phyloP scores from a whole-genome alignment of 371 early-diverging fungal genomes.

The Furculomyces boomerangus region DNA sequence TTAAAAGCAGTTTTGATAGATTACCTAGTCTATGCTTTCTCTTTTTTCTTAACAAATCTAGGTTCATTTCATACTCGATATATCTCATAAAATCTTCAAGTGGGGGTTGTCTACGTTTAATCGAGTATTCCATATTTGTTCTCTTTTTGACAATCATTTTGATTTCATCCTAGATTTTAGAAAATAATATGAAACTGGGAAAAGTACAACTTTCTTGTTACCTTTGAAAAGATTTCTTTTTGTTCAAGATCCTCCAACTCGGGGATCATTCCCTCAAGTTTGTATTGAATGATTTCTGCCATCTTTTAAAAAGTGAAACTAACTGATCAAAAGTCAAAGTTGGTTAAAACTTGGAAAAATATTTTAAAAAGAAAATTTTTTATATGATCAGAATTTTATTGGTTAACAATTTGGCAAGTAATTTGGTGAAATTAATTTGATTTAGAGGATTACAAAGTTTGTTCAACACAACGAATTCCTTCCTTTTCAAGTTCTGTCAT shows the following conservation, averaged over 20 bases:
- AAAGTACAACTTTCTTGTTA: conserved; percentile 20
- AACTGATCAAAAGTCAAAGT: too few relatives aligned
- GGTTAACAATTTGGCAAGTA: too few relatives aligned
- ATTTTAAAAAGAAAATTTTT: too few relatives aligned
- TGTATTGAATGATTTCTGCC: conserved; percentile 78
- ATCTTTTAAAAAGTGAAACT: conserved; percentile 36
- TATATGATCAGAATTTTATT: too few relatives aligned
- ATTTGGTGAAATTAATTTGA: too few relatives aligned
- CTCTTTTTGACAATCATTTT: conserved; percentile 74
- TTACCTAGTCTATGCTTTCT: conserved; percentile 46
- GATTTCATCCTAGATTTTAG: conserved; percentile 43
- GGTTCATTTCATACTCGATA: conserved; percentile 84
- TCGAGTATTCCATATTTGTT: conserved; percentile 68
- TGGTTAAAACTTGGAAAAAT: too few relatives aligned
- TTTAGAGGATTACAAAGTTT: too few relatives aligned
- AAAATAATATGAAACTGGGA: too few relatives aligned
- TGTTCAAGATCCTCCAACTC: conserved; percentile 78
- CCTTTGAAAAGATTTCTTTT: conserved; percentile 52
- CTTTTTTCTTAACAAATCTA: conserved; percentile 66
- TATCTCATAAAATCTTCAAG: conserved; percentile 71
- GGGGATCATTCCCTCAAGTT: conserved; percentile 83
- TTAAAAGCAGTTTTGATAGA: conserved; percentile 8
- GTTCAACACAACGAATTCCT: conserved; percentile 75
- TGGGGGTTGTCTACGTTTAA: conserved; percentile 40
- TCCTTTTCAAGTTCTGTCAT: conserved; percentile 71